A percentile compares a stretch with the other conserved stretches of the same genome.
Evolutionary conservation across 495 filamentous ascomycete species (phyloP).

Genomic region (Lophiostoma macrostomum): DNA sequence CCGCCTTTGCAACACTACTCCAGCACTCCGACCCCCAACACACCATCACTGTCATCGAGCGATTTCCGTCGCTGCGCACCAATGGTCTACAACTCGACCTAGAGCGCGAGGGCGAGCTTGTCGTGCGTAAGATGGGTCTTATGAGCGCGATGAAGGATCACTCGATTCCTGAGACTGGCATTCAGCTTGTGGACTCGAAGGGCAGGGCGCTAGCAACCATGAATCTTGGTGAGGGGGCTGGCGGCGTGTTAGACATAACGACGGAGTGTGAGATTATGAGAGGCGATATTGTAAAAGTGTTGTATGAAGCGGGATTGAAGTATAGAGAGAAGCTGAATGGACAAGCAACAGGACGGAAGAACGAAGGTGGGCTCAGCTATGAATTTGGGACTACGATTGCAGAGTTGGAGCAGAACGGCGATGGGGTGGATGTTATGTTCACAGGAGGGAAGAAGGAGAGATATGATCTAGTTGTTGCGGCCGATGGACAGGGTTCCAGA

Average conservation of each 20-base stretch:
- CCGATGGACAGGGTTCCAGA: constrained; percentile 30
- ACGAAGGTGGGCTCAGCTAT: constrained; percentile 33
- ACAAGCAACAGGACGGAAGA: not conserved
- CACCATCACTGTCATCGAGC: constrained; percentile 45
- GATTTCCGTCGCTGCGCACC: constrained; percentile 38
- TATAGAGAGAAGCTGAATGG: constrained; percentile 12
- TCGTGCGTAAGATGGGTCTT: constrained; percentile 45
- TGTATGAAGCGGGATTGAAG: constrained; percentile 40
- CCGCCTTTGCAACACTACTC: constrained; percentile 45
- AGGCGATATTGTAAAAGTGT: constrained; percentile 42
- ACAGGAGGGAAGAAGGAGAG: constrained; percentile 15
- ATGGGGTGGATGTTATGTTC: constrained; percentile 27
- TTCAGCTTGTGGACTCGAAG: constrained; percentile 38
- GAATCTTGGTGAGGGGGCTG: constrained; percentile 36
- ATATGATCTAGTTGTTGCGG: constrained; percentile 34
- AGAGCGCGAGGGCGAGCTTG: constrained; percentile 41
- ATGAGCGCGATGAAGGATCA: constrained; percentile 32
- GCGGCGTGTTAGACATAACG: constrained; percentile 40
- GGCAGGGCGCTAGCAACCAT: constrained; percentile 36
- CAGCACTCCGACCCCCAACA: constrained; percentile 33
- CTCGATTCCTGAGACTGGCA: constrained; percentile 39
- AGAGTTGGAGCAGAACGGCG: constrained; percentile 17
- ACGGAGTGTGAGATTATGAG: constrained; percentile 51
- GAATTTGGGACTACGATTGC: constrained; percentile 36
- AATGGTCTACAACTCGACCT: constrained; percentile 45